phyloP scores from a whole-genome alignment of 2,329 filamentous ascomycete species.

The Cladorrhinum sp. region DNA sequence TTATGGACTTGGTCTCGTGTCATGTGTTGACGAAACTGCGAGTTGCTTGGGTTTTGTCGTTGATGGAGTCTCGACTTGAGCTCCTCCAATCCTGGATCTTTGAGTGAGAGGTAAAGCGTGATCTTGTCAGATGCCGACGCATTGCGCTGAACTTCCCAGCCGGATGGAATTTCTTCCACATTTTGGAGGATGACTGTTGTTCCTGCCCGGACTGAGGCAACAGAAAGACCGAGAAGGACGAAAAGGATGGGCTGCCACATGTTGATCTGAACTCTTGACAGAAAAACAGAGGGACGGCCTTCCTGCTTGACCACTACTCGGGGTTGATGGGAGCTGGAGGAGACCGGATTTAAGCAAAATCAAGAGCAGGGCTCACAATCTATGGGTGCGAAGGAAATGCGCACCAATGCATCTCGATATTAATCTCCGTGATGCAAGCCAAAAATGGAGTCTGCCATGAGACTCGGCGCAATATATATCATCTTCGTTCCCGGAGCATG shows the following conservation, averaged over 20 bases:
- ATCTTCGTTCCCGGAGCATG: not conserved
- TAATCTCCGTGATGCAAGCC: not conserved
- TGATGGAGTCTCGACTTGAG: conserved; percentile 30
- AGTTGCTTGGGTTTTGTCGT: conserved; percentile 23
- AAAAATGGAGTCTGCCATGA: not conserved
- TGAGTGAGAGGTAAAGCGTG: conserved; percentile 30
- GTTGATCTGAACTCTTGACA: not conserved
- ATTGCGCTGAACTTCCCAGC: conserved; percentile 29
- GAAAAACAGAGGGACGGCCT: not conserved
- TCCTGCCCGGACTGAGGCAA: conserved; percentile 10
- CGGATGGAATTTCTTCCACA: conserved; percentile 23
- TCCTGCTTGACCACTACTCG: not conserved
- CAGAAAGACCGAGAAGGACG: conserved; percentile 15
- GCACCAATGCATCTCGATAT: not conserved
- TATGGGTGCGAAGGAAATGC: not conserved
- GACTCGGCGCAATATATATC: not conserved
- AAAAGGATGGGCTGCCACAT: conserved; percentile 17
- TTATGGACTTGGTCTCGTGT: conserved; percentile 35
- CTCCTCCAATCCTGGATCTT: conserved; percentile 31
- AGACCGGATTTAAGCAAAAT: not conserved
- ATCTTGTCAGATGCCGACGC: conserved; percentile 29
- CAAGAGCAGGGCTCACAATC: not conserved
- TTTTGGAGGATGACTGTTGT: conserved; percentile 25
- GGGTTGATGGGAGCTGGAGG: not conserved
- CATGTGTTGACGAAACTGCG: conserved; percentile 33